A percentile compares a stretch with the other conserved stretches of the same genome.
Conservation (phyloP, 2,329 filamentous ascomycete genomes). For the Trichoderma guizhouense region DNA sequence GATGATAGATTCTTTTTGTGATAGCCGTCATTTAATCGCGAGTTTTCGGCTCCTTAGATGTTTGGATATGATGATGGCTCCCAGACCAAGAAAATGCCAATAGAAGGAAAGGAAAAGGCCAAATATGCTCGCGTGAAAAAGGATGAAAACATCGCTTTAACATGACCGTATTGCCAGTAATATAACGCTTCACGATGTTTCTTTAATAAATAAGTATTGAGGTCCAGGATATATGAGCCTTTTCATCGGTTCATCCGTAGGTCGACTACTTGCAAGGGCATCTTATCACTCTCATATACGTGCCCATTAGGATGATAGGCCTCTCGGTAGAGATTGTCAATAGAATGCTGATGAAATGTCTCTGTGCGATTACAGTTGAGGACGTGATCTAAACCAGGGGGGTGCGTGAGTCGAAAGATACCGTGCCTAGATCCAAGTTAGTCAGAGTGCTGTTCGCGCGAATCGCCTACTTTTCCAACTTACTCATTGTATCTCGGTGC, state of each 20-base stretch:
- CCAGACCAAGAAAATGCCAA: neutral
- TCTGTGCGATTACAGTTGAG: conserved; percentile 73
- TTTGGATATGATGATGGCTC: neutral
- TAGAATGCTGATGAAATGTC: conserved; percentile 74
- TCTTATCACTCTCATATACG: conserved; percentile 63
- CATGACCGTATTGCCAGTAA: neutral
- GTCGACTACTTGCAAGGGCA: conserved; percentile 60
- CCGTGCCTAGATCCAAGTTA: conserved; percentile 62
- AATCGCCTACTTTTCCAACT: conserved; percentile 33
- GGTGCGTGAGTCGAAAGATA: conserved; percentile 89
- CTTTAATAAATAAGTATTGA: neutral
- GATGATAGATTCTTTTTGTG: neutral
- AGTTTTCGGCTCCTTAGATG: neutral
- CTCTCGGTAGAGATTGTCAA: conserved; percentile 72
- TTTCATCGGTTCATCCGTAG: conserved; percentile 36
- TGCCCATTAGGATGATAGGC: conserved; percentile 65
- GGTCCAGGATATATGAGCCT: neutral
- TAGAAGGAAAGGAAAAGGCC: neutral
- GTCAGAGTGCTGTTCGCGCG: neutral
- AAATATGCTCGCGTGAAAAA: neutral
- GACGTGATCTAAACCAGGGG: conserved; percentile 83
- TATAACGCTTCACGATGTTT: neutral
- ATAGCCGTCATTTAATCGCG: neutral
- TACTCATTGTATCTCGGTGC: conserved; percentile 76
- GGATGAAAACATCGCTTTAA: neutral